These are phyloP conservation scores for Daucus carota DNA, from an alignment of 129 eudicot genomes.

Conservation along the genomic window DNA sequence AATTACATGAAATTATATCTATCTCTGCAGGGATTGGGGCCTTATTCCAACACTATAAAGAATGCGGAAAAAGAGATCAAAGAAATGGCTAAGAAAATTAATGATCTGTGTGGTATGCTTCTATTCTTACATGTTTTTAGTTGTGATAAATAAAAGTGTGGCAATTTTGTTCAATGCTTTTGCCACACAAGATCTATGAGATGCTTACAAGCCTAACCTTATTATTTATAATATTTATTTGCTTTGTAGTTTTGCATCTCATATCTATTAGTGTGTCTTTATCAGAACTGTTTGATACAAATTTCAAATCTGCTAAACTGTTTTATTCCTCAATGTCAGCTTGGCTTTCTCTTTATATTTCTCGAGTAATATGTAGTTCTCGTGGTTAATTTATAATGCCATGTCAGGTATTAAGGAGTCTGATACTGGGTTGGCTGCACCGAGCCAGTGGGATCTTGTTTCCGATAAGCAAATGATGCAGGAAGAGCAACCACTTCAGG, in stretches of 20 bases:
- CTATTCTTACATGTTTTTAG: not conserved
- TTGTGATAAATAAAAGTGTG: not conserved
- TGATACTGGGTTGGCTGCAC: slow-evolving; percentile 98
- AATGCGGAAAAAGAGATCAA: slow-evolving; percentile 84
- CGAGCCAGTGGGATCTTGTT: slow-evolving; percentile 98
- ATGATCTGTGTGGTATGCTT: slow-evolving; percentile 76
- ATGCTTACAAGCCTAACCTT: not conserved
- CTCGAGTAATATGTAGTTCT: not conserved
- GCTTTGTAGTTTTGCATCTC: not conserved
- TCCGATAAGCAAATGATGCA: slow-evolving; percentile 99
- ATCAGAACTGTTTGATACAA: not conserved
- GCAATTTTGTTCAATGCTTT: not conserved
- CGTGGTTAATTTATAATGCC: not conserved
- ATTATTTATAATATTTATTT: no score
- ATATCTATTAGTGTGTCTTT: not conserved
- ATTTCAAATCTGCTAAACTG: not conserved
- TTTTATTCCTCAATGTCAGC: not conserved
- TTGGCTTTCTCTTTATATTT: not conserved
- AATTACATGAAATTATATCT: not conserved
- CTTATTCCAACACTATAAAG: slow-evolving; percentile 82
- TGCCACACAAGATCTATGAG: not conserved
- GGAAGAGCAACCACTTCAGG: slow-evolving; percentile 99
- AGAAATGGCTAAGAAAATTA: slow-evolving; percentile 86
- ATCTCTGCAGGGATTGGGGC: slow-evolving; percentile 83
- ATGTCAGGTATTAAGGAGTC: slow-evolving; percentile 85